These are phyloP conservation scores for Penicillium turbatum DNA, from an alignment of 495 filamentous ascomycete species.

Conservation along the genomic window DNA sequence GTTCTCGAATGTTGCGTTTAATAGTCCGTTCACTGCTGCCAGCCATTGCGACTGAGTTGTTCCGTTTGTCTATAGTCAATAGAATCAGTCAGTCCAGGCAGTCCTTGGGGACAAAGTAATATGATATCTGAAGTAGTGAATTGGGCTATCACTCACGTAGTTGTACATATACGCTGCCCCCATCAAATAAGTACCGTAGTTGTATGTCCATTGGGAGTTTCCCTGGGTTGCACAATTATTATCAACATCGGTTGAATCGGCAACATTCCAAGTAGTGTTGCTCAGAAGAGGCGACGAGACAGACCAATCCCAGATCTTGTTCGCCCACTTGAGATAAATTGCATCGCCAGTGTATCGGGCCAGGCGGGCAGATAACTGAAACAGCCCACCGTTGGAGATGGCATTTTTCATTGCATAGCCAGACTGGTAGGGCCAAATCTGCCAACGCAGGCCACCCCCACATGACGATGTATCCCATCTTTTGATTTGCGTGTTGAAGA, in stretches of 20 bases:
- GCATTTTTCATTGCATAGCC: constrained; percentile 77
- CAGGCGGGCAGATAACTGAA: constrained; percentile 69
- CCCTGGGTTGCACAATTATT: no score
- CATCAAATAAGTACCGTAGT: constrained; percentile 58
- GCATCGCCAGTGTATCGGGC: constrained; percentile 68
- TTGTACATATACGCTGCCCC: constrained; percentile 73
- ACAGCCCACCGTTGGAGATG: constrained; percentile 71
- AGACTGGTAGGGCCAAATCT: constrained; percentile 68
- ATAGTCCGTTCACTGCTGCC: no score
- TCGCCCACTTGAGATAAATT: constrained; percentile 69
- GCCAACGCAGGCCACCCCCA: constrained; percentile 70
- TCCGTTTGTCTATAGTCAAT: constrained; percentile 51
- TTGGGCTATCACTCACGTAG: constrained; percentile 52
- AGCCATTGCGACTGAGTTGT: no score
- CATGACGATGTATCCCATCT: constrained; percentile 67
- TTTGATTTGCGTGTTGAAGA: constrained; percentile 63
- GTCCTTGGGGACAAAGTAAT: neutral
- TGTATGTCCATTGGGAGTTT: constrained; percentile 60
- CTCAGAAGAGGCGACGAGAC: constrained; percentile 53
- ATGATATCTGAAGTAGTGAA: neutral
- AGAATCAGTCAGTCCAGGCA: neutral
- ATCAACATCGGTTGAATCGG: no score
- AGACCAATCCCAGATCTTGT: constrained; percentile 67
- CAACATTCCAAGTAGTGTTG: no score
- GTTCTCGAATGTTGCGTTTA: no score